A percentile compares a stretch with the other conserved stretches of the same genome.
Conservation (phyloP, 441 rosid genomes). For the Melastoma candidum region DNA sequence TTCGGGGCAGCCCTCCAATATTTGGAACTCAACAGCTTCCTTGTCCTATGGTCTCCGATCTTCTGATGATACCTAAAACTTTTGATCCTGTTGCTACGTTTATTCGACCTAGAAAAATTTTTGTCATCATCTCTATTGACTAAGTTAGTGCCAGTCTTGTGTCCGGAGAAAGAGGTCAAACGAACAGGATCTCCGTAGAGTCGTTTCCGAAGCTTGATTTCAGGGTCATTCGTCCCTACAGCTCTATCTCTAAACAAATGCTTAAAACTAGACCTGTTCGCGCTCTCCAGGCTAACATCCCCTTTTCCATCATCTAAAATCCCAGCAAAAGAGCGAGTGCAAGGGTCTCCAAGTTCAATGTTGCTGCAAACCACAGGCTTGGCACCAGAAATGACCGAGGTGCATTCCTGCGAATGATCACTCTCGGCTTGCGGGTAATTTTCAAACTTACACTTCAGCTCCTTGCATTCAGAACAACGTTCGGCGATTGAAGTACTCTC, state of each 20-base stretch:
- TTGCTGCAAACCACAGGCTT: slow-evolving; percentile 25
- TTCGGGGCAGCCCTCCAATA: slow-evolving; percentile 50
- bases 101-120: slow-evolving; percentile 34
- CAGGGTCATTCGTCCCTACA: slow-evolving; percentile 12
- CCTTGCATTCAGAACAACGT: slow-evolving; percentile 28
- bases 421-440: slow-evolving; percentile 31
- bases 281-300: slow-evolving; percentile 16
- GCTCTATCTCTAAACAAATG: slow-evolving; percentile 15
- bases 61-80: slow-evolving; percentile 36
- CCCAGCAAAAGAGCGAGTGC: too few species aligned
- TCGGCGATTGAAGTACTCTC: slow-evolving; percentile 25
- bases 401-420: slow-evolving; percentile 33
- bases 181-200: slow-evolving; percentile 23
- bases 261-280: slow-evolving; percentile 25
- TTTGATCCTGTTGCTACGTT: slow-evolving; percentile 39
- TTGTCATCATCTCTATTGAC: slow-evolving; percentile 61
- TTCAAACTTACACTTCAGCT: slow-evolving; percentile 30
- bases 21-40: slow-evolving; percentile 43
- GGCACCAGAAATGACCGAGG: slow-evolving; percentile 24
- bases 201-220: slow-evolving; percentile 22
- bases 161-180: slow-evolving; percentile 41
- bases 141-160: slow-evolving; percentile 45
- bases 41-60: slow-evolving; percentile 38
- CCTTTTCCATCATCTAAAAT: slow-evolving; percentile 11
- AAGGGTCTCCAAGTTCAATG: slow-evolving; percentile 5